These are phyloP conservation scores for Hypoxylon rubiginosum DNA, from an alignment of 2,329 filamentous ascomycete genomes.

Conservation along the genomic window DNA sequence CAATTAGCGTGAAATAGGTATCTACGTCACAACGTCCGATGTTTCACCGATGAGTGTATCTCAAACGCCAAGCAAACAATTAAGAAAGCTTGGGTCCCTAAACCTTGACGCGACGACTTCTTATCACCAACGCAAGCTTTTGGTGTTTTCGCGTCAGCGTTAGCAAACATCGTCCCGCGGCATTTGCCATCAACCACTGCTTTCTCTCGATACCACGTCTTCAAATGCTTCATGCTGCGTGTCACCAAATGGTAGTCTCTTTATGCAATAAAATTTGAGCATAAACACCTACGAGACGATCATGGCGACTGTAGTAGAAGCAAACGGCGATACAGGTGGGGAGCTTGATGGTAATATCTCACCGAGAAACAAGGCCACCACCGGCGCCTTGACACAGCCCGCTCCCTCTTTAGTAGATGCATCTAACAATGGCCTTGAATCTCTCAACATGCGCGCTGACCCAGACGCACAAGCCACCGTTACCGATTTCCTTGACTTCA, in stretches of 20 bases:
- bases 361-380: slow-evolving; percentile 52
- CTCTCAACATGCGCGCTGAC: slow-evolving; percentile 68
- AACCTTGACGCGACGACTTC: slow-evolving; percentile 38
- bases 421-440: slow-evolving; percentile 56
- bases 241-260: neutral
- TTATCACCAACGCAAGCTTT: slow-evolving; percentile 6
- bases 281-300: slow-evolving; percentile 1
- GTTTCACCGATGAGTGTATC: too few species aligned
- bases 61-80: neutral
- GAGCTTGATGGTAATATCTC: slow-evolving; percentile 52
- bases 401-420: slow-evolving; percentile 48
- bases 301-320: slow-evolving; percentile 44
- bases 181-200: neutral
- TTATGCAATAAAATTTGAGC: neutral
- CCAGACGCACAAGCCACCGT: slow-evolving; percentile 78
- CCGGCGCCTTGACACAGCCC: slow-evolving; percentile 49
- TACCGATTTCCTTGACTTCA: slow-evolving; percentile 77
- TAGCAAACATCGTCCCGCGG: neutral
- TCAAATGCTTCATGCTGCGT: neutral
- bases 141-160: slow-evolving; percentile 5
- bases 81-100: slow-evolving; percentile 19
- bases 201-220: neutral
- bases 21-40: too few species aligned
- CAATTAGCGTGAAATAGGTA: too few species aligned
- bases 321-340: slow-evolving; percentile 39